phyloP scores from a whole-genome alignment of 2,329 filamentous ascomycete species.

The Huntiella abstrusa region DNA sequence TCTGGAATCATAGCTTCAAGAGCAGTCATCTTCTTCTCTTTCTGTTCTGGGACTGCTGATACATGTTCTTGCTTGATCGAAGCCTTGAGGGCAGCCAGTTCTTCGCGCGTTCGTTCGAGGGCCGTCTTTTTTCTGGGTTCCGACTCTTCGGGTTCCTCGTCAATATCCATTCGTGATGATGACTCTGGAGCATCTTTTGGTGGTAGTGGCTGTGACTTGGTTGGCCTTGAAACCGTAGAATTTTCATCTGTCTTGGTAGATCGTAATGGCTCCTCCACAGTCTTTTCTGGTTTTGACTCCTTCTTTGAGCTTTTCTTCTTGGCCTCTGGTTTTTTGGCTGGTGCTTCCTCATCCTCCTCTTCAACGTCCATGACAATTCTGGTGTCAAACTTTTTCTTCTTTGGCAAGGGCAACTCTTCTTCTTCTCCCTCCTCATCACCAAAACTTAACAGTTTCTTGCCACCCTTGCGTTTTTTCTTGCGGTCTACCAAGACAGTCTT shows the following conservation, averaged over 20 bases:
- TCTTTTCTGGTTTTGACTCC: background rate
- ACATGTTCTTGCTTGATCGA: constrained; percentile 50
- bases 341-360: constrained; percentile 12
- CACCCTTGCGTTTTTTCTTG: constrained; percentile 52
- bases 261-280: background rate
- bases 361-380: constrained; percentile 46
- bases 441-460: constrained; percentile 53
- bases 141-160: constrained; percentile 9
- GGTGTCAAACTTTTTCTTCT: constrained; percentile 64
- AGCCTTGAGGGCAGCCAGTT: constrained; percentile 63
- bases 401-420: constrained; percentile 36
- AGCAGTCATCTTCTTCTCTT: constrained; percentile 44
- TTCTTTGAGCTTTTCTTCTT: constrained; percentile 7
- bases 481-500: constrained; percentile 25
- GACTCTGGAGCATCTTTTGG: background rate
- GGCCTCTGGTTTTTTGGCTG: background rate
- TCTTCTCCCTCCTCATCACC: constrained; percentile 56
- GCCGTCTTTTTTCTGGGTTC: constrained; percentile 19
- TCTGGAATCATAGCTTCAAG: constrained; percentile 58
- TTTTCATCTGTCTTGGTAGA: background rate
- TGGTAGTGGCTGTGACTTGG: too few relatives aligned
- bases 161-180: constrained; percentile 1
- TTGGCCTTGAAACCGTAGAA: too few relatives aligned
- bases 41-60: constrained; percentile 23
- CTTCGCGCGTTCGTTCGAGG: constrained; percentile 55